A percentile compares a stretch with the other conserved stretches of the same genome.
Evolutionary conservation across 148 eudicot species (phyloP).

Genomic region (Chenopodium album): DNA sequence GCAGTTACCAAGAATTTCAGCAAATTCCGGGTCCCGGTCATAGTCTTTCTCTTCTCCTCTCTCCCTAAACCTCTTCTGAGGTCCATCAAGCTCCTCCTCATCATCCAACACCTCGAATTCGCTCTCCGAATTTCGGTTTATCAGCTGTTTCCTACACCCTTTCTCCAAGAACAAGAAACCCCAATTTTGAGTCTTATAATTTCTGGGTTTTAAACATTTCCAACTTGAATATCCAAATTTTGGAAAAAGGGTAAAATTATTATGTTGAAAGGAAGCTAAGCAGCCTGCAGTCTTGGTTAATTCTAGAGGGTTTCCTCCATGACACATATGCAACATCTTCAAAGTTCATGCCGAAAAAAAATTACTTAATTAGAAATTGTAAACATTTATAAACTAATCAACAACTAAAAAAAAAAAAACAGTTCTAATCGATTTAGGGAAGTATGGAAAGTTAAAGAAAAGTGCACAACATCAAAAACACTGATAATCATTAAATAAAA

Average conservation of each 20-base stretch:
- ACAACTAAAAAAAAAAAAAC: background rate
- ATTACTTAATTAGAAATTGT: background rate
- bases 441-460: too few species aligned
- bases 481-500: too few species aligned
- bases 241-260: conserved; percentile 13
- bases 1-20: conserved; percentile 78
- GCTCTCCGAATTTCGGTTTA: conserved; percentile 22
- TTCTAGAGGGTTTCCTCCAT: conserved; percentile 17
- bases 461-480: too few species aligned
- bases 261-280: conserved; percentile 12
- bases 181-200: conserved; percentile 6
- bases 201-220: conserved; percentile 13
- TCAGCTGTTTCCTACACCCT: conserved; percentile 24
- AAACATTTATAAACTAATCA: background rate
- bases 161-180: conserved; percentile 7
- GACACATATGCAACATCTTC: conserved; percentile 25
- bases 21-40: conserved; percentile 86
- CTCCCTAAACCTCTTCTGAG: conserved; percentile 38
- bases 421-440: background rate
- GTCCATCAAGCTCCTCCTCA: conserved; percentile 46
- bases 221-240: conserved; percentile 12
- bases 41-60: conserved; percentile 56
- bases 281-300: conserved; percentile 8
- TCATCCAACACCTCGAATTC: conserved; percentile 32
- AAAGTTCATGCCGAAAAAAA: background rate